Evolutionary conservation across 257 asterid species (phyloP), one percentile per base, ranked within the genome.

Genomic region (Rehmannia glutinosa): DNA sequence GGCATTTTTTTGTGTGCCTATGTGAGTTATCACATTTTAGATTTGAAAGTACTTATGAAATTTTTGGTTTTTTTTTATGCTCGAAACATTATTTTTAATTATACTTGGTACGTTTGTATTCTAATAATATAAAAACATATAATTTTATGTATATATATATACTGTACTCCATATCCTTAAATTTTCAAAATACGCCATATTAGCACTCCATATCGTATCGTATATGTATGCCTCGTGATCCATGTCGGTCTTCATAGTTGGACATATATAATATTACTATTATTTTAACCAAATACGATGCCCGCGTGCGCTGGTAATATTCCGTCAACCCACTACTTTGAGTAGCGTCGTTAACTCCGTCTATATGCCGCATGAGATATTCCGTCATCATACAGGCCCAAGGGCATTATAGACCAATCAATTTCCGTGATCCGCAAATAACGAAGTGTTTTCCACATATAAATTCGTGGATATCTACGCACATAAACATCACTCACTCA

Each of bases 391-490:
- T 7, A 53, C 50, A 28, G 3, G 23, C 35, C 1, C 64, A 62
- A 42, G 84, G 84, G 81, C 59, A 64, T 30, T 69, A 58, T 72
- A 11, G 83, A 15, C 81, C 64, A 59, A 64, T 24, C 71, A 3
- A n/a, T 3, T 65, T 41, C 11, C 75, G 71, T 60, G 81, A 75
- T 77, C 79, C 73, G 70, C 83, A 81, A 72, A 68, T 68, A 63
- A 72, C 64, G 77, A 6, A 3, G 2, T 8, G 12, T 53, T 76
- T 54, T 42, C 66, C 66, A 61, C 45, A 21, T 57, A 72, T 75
- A 72, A 33, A 52, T 58, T 11, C 13, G 63, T 33, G 62, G 55
- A 75, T 64, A 68, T 72, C 57, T 62, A 13, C 63, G 38, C 51
- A 3, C 35, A 30, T 11, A 33, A 43, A 35, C 43, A 38, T 49